These are phyloP conservation scores for Tagetes patula DNA, from an alignment of 129 eudicot genomes.

Conservation along the genomic window DNA sequence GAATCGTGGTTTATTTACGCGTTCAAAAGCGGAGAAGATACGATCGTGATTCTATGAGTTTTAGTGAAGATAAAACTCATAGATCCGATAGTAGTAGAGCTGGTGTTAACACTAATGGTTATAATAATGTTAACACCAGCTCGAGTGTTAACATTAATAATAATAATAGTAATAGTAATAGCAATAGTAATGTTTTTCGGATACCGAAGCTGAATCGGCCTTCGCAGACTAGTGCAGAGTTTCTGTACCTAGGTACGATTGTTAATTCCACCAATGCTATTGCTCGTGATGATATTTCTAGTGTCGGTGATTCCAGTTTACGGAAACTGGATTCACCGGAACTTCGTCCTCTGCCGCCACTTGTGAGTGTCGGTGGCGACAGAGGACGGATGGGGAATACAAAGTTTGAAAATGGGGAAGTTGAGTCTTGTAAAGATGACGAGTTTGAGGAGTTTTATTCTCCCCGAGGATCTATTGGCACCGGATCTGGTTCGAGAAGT, in stretches of 20 bases:
- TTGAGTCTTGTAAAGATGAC: slow-evolving; percentile 44
- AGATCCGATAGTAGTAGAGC: slow-evolving; percentile 45
- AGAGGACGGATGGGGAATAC: slow-evolving; percentile 22
- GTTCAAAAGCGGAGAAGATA: slow-evolving; percentile 27
- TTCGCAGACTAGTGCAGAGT: slow-evolving; percentile 72
- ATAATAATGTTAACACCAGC: not conserved
- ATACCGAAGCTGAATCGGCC: slow-evolving; percentile 53
- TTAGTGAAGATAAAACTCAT: slow-evolving; percentile 36
- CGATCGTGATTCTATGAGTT: slow-evolving; percentile 17
- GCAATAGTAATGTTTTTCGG: not conserved
- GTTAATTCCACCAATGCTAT: slow-evolving; percentile 35
- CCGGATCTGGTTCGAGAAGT: slow-evolving; percentile 56
- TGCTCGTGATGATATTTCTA: not conserved
- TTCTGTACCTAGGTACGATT: slow-evolving; percentile 66
- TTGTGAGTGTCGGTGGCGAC: slow-evolving; percentile 37
- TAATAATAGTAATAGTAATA: not conserved
- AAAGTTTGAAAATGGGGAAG: slow-evolving; percentile 32
- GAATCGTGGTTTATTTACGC: slow-evolving; percentile 43
- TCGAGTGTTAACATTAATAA: not conserved
- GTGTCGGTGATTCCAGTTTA: slow-evolving; percentile 6
- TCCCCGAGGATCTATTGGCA: slow-evolving; percentile 62
- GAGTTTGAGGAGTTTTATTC: slow-evolving; percentile 71
- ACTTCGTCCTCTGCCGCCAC: slow-evolving; percentile 79
- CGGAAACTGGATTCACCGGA: slow-evolving; percentile 76
- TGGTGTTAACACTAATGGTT: slow-evolving; percentile 7